These are phyloP conservation scores for Aspergillus piperis DNA, from an alignment of 2,329 filamentous ascomycete species.

Conservation along the genomic window DNA sequence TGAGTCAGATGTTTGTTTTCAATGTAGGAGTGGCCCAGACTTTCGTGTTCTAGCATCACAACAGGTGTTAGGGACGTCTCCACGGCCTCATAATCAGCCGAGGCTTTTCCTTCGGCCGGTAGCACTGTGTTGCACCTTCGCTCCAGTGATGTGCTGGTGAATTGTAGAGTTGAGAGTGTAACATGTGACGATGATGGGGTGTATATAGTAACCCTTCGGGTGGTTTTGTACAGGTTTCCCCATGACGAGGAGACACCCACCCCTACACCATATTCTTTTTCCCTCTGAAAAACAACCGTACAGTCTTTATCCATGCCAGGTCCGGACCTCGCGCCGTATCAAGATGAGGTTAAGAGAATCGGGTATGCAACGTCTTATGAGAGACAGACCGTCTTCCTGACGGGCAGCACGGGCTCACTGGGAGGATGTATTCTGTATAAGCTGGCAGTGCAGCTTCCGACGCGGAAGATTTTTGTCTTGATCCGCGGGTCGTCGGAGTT, in stretches of 20 bases:
- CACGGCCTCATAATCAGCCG: background rate
- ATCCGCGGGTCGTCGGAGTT: constrained; percentile 25
- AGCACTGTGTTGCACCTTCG: background rate
- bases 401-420: constrained; percentile 34
- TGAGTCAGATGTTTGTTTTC: no score
- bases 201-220: background rate
- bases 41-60: no score
- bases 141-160: background rate
- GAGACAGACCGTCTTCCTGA: constrained; percentile 32
- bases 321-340: constrained; percentile 12
- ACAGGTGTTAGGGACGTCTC: no score
- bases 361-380: constrained; percentile 31
- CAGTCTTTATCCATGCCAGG: background rate
- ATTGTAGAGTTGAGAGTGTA: background rate
- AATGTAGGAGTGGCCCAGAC: no score
- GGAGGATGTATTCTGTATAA: constrained; percentile 39
- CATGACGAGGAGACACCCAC: background rate
- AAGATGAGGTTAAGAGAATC: constrained; percentile 24
- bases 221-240: background rate
- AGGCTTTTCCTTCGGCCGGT: background rate
- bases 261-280: no score
- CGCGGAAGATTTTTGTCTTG: constrained; percentile 33
- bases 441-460: constrained; percentile 34
- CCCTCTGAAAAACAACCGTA: background rate
- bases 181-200: background rate